These are phyloP conservation scores for Plasmodium vivax DNA, from an alignment of 169 alveolate genomes.

Conservation along the genomic window DNA sequence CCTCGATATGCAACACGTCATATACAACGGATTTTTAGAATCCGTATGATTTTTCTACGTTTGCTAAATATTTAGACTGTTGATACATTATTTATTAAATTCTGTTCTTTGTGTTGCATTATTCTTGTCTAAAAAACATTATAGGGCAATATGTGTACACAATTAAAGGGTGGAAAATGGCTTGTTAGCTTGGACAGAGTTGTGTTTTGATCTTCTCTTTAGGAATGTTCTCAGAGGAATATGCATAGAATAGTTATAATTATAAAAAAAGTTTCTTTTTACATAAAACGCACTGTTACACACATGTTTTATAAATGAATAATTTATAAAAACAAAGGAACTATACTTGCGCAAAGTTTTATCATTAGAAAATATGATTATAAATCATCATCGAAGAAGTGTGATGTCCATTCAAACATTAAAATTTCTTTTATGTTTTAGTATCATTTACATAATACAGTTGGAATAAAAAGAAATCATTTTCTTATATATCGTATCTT, in stretches of 20 bases:
- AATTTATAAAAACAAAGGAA: not conserved
- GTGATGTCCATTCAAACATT: not conserved
- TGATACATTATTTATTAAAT: not conserved
- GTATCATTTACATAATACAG: not conserved
- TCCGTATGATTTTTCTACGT: not conserved
- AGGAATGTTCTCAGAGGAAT: not conserved
- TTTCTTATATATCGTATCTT: not conserved
- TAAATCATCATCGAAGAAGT: not conserved
- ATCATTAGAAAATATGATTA: not conserved
- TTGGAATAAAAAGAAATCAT: not conserved
- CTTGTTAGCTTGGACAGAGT: not conserved
- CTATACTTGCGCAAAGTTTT: not conserved
- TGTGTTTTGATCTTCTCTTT: not conserved
- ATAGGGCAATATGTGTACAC: not conserved
- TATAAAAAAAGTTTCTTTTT: not conserved
- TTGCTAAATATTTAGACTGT: not conserved
- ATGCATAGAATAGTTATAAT: not conserved
- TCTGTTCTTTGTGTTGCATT: not conserved
- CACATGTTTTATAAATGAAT: not conserved
- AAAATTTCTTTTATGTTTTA: not conserved
- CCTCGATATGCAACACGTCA: not conserved
- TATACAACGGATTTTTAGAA: not conserved
- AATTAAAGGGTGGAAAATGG: not conserved
- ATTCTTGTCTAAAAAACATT: not conserved
- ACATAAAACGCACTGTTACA: not conserved